phyloP scores from a whole-genome alignment of 345 rosid genomes.

The Eucalyptus regnans region DNA sequence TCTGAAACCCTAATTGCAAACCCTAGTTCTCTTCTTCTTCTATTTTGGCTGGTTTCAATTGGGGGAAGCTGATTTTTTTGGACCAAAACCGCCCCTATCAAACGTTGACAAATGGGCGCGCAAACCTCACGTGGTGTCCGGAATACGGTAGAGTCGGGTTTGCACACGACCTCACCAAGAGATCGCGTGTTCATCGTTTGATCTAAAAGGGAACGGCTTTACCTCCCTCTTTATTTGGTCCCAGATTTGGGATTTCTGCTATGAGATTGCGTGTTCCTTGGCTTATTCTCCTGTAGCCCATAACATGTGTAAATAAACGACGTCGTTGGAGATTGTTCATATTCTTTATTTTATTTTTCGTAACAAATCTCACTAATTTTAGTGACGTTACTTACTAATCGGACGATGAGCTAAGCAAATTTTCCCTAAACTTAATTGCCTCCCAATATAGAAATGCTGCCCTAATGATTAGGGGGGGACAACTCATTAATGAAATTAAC shows the following conservation, averaged over 20 bases:
- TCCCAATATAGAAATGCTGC: not conserved
- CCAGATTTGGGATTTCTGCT: not conserved
- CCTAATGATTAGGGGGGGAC: not conserved
- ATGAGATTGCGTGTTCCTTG: not conserved
- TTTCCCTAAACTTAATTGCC: not conserved
- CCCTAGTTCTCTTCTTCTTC: not conserved
- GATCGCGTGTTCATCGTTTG: not conserved
- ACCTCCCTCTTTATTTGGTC: not conserved
- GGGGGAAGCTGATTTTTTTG: not conserved
- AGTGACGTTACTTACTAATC: not conserved
- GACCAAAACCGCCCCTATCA: not conserved
- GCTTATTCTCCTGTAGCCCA: not conserved
- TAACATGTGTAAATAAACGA: not conserved
- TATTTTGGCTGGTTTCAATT: not conserved
- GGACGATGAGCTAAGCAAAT: not conserved
- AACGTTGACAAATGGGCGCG: not conserved
- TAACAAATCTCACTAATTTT: not conserved
- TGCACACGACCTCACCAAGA: not conserved
- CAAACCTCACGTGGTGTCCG: not conserved
- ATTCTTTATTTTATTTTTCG: not conserved
- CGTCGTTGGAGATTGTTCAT: not conserved
- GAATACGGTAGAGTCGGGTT: not conserved
- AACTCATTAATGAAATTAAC: not conserved
- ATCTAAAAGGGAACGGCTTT: not conserved
- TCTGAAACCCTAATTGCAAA: not conserved